Evolutionary conservation across 177 flowering plant genomes (phyloP), one percentile per base, ranked within the genome.

Genomic region (Telopea speciosissima): DNA sequence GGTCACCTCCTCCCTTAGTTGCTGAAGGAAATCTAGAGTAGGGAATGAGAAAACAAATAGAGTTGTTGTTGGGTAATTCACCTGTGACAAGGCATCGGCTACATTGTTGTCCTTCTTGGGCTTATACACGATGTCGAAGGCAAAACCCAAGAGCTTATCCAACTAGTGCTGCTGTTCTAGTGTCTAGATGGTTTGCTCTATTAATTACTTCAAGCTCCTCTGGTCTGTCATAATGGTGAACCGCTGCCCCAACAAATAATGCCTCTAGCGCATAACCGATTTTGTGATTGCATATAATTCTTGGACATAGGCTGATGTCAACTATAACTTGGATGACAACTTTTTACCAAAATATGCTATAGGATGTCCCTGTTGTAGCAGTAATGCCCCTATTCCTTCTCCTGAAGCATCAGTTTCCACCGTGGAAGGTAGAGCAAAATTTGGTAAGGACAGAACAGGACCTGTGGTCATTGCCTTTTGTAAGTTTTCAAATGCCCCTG

Each of bases 321-420:
- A 13, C 66, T 56, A 40, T 66, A 73, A 3, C 31, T 58, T 13
- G 62, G 62, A 0, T 42, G 21, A 1, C 13, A 74, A 10, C 5
- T 17, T 68, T 19, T 68, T 49, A 28, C 76, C 68, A 0, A 52
- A 13, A 56, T 7, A 74, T 0, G 76, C 44, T 3, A 74, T 31
- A 1, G 76, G 64, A 10, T 24, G 9, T 0, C 64, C 56, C 0
- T 68, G 14, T 24, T 74, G 76, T 33, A 54, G 16, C 17, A 74
- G 54, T 1, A 74, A 58, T 0, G 64, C 76, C 3, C 72, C 68
- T 4, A 74, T 52, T 2, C 72, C 68, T 3, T 3, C 10, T 1
- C 63, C 68, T 0, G 40, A 22, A 1, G 71, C 72, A 54, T 63
- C 68, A 28, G 24, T 23, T 24, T 74, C 72, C 8, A 72, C 1